Conservation (phyloP, 805 yeast species). For the Saturnispora galanensis region DNA sequence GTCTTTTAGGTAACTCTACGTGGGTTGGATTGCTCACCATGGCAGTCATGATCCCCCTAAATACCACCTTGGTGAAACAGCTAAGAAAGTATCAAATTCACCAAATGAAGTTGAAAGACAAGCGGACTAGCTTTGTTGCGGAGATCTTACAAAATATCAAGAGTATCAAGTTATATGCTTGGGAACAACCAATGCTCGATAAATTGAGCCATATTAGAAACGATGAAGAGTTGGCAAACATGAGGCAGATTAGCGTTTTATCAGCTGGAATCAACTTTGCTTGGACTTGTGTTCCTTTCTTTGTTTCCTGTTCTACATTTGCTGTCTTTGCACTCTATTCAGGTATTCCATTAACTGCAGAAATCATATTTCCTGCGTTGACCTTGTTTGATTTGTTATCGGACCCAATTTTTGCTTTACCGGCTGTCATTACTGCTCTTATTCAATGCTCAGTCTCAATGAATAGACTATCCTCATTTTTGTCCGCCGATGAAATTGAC, state of each 20-base stretch:
- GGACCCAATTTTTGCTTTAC: conserved; percentile 50
- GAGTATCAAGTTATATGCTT: conserved; percentile 56
- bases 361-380: conserved; percentile 60
- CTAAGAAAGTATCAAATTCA: conserved; percentile 37
- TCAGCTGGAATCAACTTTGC: conserved; percentile 41
- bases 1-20: conserved; percentile 48
- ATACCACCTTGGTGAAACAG: conserved; percentile 36
- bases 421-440: conserved; percentile 44
- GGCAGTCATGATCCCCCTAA: conserved; percentile 48
- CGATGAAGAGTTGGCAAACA: conserved; percentile 43
- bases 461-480: conserved; percentile 41
- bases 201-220: conserved; percentile 46
- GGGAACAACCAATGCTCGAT: conserved; percentile 57
- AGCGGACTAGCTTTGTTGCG: conserved; percentile 46
- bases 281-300: conserved; percentile 56
- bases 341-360: conserved; percentile 48
- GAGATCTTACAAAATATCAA: conserved; percentile 54
- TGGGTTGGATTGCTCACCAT: conserved; percentile 47
- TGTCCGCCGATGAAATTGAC: conserved; percentile 35
- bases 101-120: conserved; percentile 56
- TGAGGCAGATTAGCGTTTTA: conserved; percentile 38
- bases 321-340: conserved; percentile 39
- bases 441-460: conserved; percentile 54
- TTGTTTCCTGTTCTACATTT: conserved; percentile 55
- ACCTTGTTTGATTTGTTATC: conserved; percentile 49